Evolutionary conservation across 2,329 filamentous ascomycete genomes (phyloP), one percentile per base, ranked within the genome.

Genomic region (Curvularia spicifera): DNA sequence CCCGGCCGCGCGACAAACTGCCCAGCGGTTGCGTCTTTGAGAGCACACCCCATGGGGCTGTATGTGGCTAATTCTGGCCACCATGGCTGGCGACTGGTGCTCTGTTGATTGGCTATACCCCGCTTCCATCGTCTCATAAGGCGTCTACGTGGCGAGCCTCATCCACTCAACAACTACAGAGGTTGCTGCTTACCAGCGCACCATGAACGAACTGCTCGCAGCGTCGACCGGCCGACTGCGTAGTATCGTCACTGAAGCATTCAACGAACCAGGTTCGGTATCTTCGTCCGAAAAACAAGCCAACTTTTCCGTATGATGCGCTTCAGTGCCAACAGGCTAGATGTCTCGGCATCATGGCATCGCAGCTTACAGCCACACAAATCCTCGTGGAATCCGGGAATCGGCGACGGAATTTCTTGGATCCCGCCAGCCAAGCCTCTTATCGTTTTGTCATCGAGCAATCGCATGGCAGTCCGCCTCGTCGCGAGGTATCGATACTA

Each of bases 401-500:
- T 48, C 59, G 64, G 68, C 64, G 66, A 67, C 62, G 58, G 52
- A 63, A 50, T 37, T 61, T 63, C 69, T 75, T 73, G 71, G 71
- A 55, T n/a, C 18, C 63, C 60, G 69, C 69, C 59, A 72, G 73
- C 73, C 73, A 75, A 75, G 73, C 56, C 46, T 58, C 69, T 70
- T 71, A 67, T 67, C 68, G 43, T 60, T 55, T 53, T 48, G 53
- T 60, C 54, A 40, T 54, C 47, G 54, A 60, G 39, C 54, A 56
- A 33, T 46, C 57, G 48, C 53, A 40, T 49, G 39, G 57, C 53
- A 55, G 43, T 31, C 54, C 56, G 43, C 56, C 51, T 56, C 49
- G 33, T 39, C 33, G 45, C 26, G 26, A 39, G 42, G 7, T 26
- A 7, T 31, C 5, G 29, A 22, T 31, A 33, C 51, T 52, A 39